Percentiles rank a stretch among this genome's conserved stretches.
These are phyloP conservation scores for Metarhizium album DNA, from an alignment of 2,329 filamentous ascomycete genomes.

Conservation along the genomic window DNA sequence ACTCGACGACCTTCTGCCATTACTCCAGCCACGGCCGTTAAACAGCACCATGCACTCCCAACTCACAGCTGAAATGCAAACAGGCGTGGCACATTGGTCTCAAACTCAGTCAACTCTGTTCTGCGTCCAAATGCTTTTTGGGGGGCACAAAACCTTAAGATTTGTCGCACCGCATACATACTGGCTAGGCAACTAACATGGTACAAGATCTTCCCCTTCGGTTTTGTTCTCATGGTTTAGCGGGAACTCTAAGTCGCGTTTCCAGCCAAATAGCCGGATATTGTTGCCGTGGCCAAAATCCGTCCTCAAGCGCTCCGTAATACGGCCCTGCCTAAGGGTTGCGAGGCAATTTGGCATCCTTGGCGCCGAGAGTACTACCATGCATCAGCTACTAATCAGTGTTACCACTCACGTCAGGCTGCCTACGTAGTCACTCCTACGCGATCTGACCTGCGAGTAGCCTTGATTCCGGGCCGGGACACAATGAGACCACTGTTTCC, in stretches of 20 bases:
- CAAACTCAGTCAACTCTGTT: background rate
- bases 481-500: slow-evolving; percentile 1
- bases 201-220: background rate
- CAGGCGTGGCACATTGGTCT: background rate
- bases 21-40: background rate
- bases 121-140: background rate
- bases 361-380: slow-evolving; percentile 3
- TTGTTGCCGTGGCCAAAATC: background rate
- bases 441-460: slow-evolving; percentile 5
- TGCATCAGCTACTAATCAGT: background rate
- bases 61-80: background rate
- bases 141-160: background rate
- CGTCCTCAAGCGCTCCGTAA: background rate
- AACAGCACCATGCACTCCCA: background rate
- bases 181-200: background rate
- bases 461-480: slow-evolving; percentile 4
- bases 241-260: background rate
- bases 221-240: background rate
- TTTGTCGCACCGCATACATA: background rate
- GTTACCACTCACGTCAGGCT: background rate
- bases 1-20: background rate
- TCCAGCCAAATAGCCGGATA: background rate
- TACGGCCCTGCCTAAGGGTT: background rate
- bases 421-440: slow-evolving; percentile 1
- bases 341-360: background rate